phyloP scores from a whole-genome alignment of 2,329 filamentous ascomycete species.

The Aspergillus clavatus region DNA sequence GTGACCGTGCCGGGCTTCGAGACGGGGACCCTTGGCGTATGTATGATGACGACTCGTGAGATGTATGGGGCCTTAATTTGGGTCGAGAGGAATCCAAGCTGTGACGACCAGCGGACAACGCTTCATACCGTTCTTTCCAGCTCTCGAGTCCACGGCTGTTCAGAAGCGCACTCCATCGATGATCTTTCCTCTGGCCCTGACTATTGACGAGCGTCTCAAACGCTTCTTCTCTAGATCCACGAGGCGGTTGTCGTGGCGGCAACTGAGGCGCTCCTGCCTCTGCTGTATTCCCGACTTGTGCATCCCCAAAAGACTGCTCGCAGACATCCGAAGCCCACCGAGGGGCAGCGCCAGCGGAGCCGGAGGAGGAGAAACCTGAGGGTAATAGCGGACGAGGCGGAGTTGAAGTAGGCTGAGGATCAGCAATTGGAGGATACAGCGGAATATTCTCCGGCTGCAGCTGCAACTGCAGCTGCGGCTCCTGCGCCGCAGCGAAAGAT shows the following conservation, averaged over 20 bases:
- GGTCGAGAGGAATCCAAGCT: slow-evolving; percentile 29
- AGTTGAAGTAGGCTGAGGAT: neutral
- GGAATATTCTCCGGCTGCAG: slow-evolving; percentile 13
- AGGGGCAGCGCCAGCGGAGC: neutral
- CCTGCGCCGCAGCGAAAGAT: slow-evolving; percentile 5
- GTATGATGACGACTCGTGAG: slow-evolving; percentile 16
- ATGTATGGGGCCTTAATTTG: slow-evolving; percentile 20
- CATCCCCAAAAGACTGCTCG: neutral
- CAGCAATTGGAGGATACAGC: neutral
- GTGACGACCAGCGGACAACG: slow-evolving; percentile 20
- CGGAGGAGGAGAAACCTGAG: neutral
- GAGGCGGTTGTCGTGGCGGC: slow-evolving; percentile 25
- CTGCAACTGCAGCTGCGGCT: slow-evolving; percentile 19
- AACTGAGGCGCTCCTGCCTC: slow-evolving; percentile 1
- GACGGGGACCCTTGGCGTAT: slow-evolving; percentile 16
- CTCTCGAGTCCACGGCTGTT: slow-evolving; percentile 15
- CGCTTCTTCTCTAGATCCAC: slow-evolving; percentile 23
- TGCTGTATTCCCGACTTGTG: neutral
- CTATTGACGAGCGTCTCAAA: slow-evolving; percentile 6
- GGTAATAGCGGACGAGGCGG: neutral
- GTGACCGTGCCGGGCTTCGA: slow-evolving; percentile 27
- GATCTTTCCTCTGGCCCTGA: slow-evolving; percentile 14
- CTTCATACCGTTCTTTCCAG: slow-evolving; percentile 23
- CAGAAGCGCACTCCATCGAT: slow-evolving; percentile 29
- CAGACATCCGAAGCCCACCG: neutral